A percentile compares a stretch with the other conserved stretches of the same genome.
Conservation (phyloP, 495 filamentous ascomycete species). For the Lasiosphaeria miniovina region DNA sequence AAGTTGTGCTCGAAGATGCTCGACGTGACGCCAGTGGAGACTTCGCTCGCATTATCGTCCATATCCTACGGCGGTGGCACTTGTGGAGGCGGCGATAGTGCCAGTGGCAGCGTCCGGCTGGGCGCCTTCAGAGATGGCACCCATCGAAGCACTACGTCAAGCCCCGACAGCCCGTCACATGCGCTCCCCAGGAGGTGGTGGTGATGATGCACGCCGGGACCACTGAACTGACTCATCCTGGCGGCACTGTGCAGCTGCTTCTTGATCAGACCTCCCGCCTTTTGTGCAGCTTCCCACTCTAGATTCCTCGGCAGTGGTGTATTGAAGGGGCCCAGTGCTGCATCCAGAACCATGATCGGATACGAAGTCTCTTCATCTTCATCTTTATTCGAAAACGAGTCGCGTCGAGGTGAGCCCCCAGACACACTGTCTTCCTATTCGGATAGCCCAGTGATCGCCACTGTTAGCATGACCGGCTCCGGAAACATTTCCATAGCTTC, state of each 20-base stretch:
- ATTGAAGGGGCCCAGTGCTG: constrained; percentile 90
- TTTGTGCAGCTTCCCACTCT: constrained; percentile 55
- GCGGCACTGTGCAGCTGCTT: constrained; percentile 89
- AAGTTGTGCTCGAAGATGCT: constrained; percentile 39
- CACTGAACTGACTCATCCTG: constrained; percentile 67
- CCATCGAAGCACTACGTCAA: too few relatives aligned
- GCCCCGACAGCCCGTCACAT: too few relatives aligned
- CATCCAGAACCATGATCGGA: constrained; percentile 90
- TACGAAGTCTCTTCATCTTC: constrained; percentile 55
- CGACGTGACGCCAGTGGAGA: constrained; percentile 37
- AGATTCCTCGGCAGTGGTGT: constrained; percentile 62
- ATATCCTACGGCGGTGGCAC: constrained; percentile 4
- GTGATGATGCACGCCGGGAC: constrained; percentile 83
- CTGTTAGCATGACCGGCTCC: constrained; percentile 23
- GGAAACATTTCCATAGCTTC: constrained; percentile 17
- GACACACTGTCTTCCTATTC: constrained; percentile 19
- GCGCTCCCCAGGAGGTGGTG: too few relatives aligned
- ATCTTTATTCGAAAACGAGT: constrained; percentile 47
- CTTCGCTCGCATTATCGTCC: constrained; percentile 12
- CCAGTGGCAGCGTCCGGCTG: not conserved
- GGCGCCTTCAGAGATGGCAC: too few relatives aligned
- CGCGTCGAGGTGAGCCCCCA: constrained; percentile 20
- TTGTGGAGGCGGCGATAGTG: not conserved
- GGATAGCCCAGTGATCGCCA: constrained; percentile 28
- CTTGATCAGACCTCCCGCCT: constrained; percentile 59